Base-by-base conservation (phyloP, 2,329 filamentous ascomycete species). In the Magnaporthiopsis rhizophila region DNA sequence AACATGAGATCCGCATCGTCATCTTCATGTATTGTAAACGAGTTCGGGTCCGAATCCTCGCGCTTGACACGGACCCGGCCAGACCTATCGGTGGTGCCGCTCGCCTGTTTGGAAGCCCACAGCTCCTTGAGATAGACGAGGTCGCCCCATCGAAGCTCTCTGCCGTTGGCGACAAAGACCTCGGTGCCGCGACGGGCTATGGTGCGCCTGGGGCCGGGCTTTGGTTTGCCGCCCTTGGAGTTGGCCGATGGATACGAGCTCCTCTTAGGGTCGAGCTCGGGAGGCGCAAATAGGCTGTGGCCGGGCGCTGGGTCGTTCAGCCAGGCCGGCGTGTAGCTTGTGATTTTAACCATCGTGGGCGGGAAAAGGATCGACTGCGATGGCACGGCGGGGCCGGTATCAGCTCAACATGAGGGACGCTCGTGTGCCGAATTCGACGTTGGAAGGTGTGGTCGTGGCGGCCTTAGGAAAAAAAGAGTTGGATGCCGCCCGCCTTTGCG, bases 71-170 rank as follows among this genome's bases (percentile, higher is more conserved):
- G 76, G 58, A 70, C 65, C 24, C 72, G 71, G 21, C 73, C 68
- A 15, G 26, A n/a, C 45, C 45, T 53, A 6, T 21, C 18, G 8
- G 18, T 24, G 69, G 64, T 65, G 65, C 53, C 65, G 67, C 61
- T 71, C 64, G 65, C 69, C 24, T 72, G 69, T 64, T 77, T 77
- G 34, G 79, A 72, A 64, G 80, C 77, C 76, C 78, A 83, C 63
- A 74, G 72, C 66, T 87, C 90, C 78, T 96, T 96, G 71, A 98
- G 75, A 65, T 88, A 86, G 62, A 87, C 86, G 64, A 99, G 78
- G 76, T 97, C 91, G 12, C 90, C 89, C 92, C 95, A 99, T 74
- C 93, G 85, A 66, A 99, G 89, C 75, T 98, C 91, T 70, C 89
- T 93, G 61, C 93, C 93, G 57, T 90, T 88, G 26, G 92, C 93